Conservation (phyloP, 2,329 filamentous ascomycete genomes). For the Thielaviopsis ethacetica region DNA sequence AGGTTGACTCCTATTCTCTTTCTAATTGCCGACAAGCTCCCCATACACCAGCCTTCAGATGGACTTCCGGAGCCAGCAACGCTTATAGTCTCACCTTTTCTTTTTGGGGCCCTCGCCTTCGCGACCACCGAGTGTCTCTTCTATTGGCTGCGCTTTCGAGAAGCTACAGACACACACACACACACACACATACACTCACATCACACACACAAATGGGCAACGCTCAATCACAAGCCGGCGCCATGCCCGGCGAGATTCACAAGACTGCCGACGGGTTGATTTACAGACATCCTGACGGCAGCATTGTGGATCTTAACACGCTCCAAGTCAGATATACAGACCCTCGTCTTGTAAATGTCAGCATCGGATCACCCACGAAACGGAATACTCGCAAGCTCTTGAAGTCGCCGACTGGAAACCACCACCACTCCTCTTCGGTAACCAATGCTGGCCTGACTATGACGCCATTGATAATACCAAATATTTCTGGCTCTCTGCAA, state of each 20-base stretch:
- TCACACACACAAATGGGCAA: slow-evolving; percentile 3
- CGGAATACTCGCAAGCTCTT: background rate
- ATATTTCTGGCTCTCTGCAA: background rate
- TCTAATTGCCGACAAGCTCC: background rate
- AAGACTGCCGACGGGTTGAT: slow-evolving; percentile 4
- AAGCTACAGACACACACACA: background rate
- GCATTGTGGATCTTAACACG: slow-evolving; percentile 3
- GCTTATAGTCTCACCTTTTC: background rate
- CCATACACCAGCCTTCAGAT: background rate
- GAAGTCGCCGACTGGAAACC: background rate
- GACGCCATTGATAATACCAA: background rate
- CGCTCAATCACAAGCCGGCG: slow-evolving; percentile 5
- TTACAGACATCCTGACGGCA: slow-evolving; percentile 3
- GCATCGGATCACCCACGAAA: background rate
- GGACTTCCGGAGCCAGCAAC: background rate
- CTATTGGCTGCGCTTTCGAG: background rate
- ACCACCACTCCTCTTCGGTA: background rate
- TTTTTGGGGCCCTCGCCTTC: background rate
- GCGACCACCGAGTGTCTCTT: background rate
- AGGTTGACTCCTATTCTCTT: background rate
- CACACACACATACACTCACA: background rate
- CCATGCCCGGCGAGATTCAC: slow-evolving; percentile 4
- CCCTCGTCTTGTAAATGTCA: background rate
- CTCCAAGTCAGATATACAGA: background rate
- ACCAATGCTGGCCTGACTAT: background rate